phyloP scores from a whole-genome alignment of 225 moss, liverwort and hornwort genomes.

The Antitrichia curtipendula region DNA sequence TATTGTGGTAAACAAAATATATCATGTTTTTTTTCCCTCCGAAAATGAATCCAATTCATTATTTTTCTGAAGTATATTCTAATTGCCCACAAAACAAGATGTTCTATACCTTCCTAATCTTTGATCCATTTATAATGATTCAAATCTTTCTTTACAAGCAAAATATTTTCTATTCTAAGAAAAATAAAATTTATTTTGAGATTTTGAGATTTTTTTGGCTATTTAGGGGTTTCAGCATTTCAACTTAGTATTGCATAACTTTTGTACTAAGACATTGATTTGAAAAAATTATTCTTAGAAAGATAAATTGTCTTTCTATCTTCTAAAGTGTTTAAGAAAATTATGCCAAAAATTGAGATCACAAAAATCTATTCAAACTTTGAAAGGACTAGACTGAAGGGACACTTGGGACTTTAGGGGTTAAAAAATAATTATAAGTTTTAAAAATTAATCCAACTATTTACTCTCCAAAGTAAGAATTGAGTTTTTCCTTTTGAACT shows the following conservation, averaged over 20 bases:
- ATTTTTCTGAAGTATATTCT: too few species aligned
- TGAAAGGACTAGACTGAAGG: rapidly evolving
- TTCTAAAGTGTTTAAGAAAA: not conserved
- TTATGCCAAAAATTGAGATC: not conserved
- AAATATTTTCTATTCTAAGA: not conserved
- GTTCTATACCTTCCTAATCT: rapidly evolving
- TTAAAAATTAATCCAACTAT: not conserved
- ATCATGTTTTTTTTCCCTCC: not conserved
- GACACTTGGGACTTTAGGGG: not conserved
- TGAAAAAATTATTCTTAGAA: not conserved
- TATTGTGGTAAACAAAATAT: not conserved
- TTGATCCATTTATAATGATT: too few species aligned
- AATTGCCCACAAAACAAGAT: too few species aligned
- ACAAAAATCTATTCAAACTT: not conserved
- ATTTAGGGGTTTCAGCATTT: not conserved
- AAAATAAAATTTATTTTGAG: not conserved
- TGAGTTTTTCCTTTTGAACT: not conserved
- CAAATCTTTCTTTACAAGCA: not conserved
- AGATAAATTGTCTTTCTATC: rapidly evolving
- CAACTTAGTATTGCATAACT: not conserved
- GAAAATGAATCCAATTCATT: too few species aligned
- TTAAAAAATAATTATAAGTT: not conserved
- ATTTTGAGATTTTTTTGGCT: not conserved
- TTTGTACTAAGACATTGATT: rapidly evolving
- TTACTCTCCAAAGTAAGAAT: rapidly evolving